Conservation (phyloP, 768 basidiomycete species). For the Trametes maxima region DNA sequence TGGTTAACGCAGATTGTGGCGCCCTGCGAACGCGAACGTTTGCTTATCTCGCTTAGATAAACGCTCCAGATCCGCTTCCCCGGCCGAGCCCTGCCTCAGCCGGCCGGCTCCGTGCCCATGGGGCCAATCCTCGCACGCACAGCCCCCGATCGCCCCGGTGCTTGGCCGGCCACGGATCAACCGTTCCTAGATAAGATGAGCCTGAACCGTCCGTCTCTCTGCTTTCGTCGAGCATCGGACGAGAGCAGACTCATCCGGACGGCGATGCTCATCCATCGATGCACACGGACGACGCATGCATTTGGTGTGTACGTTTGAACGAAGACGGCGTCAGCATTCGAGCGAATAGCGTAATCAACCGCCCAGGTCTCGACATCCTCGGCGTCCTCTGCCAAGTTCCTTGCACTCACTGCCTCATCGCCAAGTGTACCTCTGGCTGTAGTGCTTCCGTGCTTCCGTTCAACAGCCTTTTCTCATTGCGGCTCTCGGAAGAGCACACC, state of each 20-base stretch:
- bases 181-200: background rate
- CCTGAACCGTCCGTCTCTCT: background rate
- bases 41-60: slow-evolving; percentile 2
- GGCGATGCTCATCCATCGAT: too few species aligned
- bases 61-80: slow-evolving; percentile 9
- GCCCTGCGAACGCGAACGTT: background rate
- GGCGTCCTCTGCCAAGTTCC: background rate
- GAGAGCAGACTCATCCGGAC: too few species aligned
- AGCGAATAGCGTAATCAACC: too few species aligned
- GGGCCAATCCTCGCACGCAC: background rate
- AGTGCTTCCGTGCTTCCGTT: background rate
- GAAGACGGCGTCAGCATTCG: too few species aligned
- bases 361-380: background rate
- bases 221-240: too few species aligned
- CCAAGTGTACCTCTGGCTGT: background rate
- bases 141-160: background rate
- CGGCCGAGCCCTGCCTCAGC: background rate
- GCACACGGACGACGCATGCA: too few species aligned
- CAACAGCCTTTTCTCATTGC: too few species aligned
- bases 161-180: background rate
- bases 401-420: background rate
- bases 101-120: background rate
- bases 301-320: too few species aligned
- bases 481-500: too few species aligned
- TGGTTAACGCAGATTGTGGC: slow-evolving; percentile 12